These are phyloP conservation scores for Nevesoporus exiguus DNA, from an alignment of 768 basidiomycete genomes.

Conservation along the genomic window DNA sequence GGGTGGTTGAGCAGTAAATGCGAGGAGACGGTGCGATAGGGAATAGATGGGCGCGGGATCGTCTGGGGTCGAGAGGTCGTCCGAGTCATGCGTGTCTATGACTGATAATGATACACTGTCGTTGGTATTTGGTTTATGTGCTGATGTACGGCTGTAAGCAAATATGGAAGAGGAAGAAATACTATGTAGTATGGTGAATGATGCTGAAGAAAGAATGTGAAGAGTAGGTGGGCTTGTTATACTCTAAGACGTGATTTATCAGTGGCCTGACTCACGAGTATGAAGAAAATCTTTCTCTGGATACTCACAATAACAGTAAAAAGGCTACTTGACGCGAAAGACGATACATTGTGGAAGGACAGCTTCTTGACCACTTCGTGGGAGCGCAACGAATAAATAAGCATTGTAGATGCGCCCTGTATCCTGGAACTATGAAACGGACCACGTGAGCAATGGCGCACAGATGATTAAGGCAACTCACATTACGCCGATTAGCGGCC, in stretches of 20 bases:
- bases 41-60: slow-evolving; percentile 50
- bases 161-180: slow-evolving; percentile 47
- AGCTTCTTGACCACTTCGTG: slow-evolving; percentile 52
- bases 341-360: slow-evolving; percentile 38
- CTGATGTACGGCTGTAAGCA: slow-evolving; percentile 39
- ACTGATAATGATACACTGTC: slow-evolving; percentile 40
- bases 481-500: slow-evolving; percentile 36
- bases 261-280: not conserved
- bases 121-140: slow-evolving; percentile 33
- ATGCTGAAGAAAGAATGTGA: slow-evolving; percentile 53
- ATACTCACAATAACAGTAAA: slow-evolving; percentile 58
- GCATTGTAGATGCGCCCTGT: slow-evolving; percentile 27
- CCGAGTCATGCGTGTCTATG: slow-evolving; percentile 27
- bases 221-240: slow-evolving; percentile 52
- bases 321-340: slow-evolving; percentile 44
- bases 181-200: slow-evolving; percentile 46
- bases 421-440: slow-evolving; percentile 20
- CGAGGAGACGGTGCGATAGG: slow-evolving; percentile 53
- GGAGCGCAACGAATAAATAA: slow-evolving; percentile 42
- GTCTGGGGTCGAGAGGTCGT: not conserved
- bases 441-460: not conserved
- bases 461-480: slow-evolving; percentile 19
- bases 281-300: not conserved
- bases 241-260: slow-evolving; percentile 38
- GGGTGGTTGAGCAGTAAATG: slow-evolving; percentile 46